Conservation (phyloP, 2,329 filamentous ascomycete genomes). For the Didymella lethalis region DNA sequence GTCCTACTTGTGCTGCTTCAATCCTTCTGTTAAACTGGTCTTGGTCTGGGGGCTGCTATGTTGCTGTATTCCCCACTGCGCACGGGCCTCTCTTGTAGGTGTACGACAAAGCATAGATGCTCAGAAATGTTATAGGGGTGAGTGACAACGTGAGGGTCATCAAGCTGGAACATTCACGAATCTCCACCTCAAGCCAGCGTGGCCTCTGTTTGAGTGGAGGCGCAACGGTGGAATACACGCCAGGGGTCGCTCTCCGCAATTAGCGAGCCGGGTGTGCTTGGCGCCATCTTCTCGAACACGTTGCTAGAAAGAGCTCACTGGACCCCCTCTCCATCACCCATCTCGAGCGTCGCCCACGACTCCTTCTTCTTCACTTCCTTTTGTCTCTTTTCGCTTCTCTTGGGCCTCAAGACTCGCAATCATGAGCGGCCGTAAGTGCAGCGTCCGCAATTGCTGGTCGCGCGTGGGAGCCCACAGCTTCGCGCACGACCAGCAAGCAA, state of each 20-base stretch:
- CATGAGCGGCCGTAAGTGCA: slow-evolving; percentile 67
- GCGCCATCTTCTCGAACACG: slow-evolving; percentile 35
- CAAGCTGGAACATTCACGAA: slow-evolving; percentile 14
- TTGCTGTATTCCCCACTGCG: slow-evolving; percentile 1
- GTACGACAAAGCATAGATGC: background rate
- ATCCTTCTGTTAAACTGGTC: background rate
- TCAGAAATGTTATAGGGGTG: background rate
- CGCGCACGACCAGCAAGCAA: slow-evolving; percentile 15
- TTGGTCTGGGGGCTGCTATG: background rate
- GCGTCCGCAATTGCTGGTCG: slow-evolving; percentile 30
- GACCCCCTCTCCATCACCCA: slow-evolving; percentile 44
- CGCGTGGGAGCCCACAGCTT: slow-evolving; percentile 13
- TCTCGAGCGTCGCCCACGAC: slow-evolving; percentile 38
- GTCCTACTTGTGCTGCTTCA: background rate
- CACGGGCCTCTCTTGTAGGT: slow-evolving; percentile 4
- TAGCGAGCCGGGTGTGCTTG: slow-evolving; percentile 20
- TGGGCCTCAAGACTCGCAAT: slow-evolving; percentile 53
- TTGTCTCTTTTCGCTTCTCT: slow-evolving; percentile 46
- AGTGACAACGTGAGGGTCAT: background rate
- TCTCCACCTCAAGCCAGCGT: slow-evolving; percentile 32
- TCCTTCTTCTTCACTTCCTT: slow-evolving; percentile 39
- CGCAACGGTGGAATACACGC: slow-evolving; percentile 11
- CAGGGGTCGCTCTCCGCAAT: slow-evolving; percentile 23
- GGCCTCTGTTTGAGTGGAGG: slow-evolving; percentile 28
- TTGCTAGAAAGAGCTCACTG: slow-evolving; percentile 40